Percentiles rank a stretch among this genome's conserved stretches.
These are phyloP conservation scores for Penicillium sp. DNA, from an alignment of 2,329 filamentous ascomycete species.

Conservation along the genomic window DNA sequence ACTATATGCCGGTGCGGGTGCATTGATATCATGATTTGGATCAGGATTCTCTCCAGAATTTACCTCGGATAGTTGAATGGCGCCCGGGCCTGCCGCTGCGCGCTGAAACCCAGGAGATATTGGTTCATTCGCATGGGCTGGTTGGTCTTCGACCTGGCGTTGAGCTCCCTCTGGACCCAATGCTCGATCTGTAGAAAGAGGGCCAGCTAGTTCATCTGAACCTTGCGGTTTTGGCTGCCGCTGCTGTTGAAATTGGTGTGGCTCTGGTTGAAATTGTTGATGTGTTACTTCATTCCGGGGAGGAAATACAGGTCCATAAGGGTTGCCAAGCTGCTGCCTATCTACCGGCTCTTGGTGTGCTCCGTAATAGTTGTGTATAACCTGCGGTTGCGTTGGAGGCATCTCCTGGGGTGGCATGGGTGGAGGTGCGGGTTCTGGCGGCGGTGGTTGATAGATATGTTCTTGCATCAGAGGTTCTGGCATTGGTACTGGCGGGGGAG, in stretches of 20 bases:
- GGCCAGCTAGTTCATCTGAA: not conserved
- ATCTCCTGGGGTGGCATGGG: not conserved
- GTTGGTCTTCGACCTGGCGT: slow-evolving; percentile 21
- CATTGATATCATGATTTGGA: slow-evolving; percentile 26
- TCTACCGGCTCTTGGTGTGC: slow-evolving; percentile 47
- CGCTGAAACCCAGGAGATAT: slow-evolving; percentile 65
- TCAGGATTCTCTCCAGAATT: not conserved
- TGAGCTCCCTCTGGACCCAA: not conserved
- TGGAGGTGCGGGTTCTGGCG: not conserved
- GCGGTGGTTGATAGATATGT: slow-evolving; percentile 3
- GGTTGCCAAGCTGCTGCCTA: slow-evolving; percentile 50
- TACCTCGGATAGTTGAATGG: slow-evolving; percentile 61
- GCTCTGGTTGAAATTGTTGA: not conserved
- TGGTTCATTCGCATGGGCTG: slow-evolving; percentile 64
- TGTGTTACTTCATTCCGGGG: slow-evolving; percentile 54
- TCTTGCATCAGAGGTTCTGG: too few relatives aligned
- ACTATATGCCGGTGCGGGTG: slow-evolving; percentile 39
- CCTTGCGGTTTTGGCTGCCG: not conserved
- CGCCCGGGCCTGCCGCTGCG: slow-evolving; percentile 66
- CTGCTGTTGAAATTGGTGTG: not conserved
- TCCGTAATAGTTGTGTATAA: slow-evolving; percentile 15
- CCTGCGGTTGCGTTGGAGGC: slow-evolving; percentile 2
- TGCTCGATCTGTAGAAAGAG: not conserved
- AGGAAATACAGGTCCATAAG: slow-evolving; percentile 64
- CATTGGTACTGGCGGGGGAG: not conserved